Evolutionary conservation across 2,329 filamentous ascomycete genomes (phyloP).

Genomic region (Neophaeococcomyces aloes): DNA sequence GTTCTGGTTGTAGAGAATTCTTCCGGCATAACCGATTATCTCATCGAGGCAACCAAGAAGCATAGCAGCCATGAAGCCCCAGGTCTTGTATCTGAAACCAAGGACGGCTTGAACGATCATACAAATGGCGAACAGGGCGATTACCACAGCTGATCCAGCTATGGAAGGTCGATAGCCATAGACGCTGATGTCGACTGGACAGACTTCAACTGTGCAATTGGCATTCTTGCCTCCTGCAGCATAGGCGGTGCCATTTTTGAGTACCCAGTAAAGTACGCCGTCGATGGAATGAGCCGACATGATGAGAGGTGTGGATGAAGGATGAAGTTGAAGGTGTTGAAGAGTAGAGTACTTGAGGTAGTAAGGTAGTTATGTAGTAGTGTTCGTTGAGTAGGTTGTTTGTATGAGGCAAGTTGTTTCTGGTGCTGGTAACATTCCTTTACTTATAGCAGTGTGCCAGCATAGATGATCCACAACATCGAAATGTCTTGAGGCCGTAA

Average conservation of each 20-base stretch:
- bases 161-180: slow-evolving; percentile 37
- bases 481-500: too few relatives aligned
- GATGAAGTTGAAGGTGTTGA: too few relatives aligned
- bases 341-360: too few relatives aligned
- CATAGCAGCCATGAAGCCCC: slow-evolving; percentile 41
- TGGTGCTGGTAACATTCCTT: too few relatives aligned
- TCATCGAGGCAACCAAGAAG: slow-evolving; percentile 47
- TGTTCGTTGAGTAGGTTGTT: too few relatives aligned
- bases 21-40: slow-evolving; percentile 52
- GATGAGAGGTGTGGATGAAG: too few relatives aligned
- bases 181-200: slow-evolving; percentile 30
- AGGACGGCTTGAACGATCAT: slow-evolving; percentile 30
- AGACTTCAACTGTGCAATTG: slow-evolving; percentile 24
- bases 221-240: slow-evolving; percentile 9
- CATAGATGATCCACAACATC: too few relatives aligned
- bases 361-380: too few relatives aligned
- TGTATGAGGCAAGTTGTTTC: too few relatives aligned
- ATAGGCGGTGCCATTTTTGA: slow-evolving; percentile 12
- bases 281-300: too few relatives aligned
- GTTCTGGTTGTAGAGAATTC: slow-evolving; percentile 47
- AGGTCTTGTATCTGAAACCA: slow-evolving; percentile 29
- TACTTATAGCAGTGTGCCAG: too few relatives aligned
- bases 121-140: slow-evolving; percentile 35
- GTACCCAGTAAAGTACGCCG: not conserved
- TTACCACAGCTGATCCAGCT: slow-evolving; percentile 32